Conservation (phyloP, 768 basidiomycete species). For the Termitomyces sp. region DNA sequence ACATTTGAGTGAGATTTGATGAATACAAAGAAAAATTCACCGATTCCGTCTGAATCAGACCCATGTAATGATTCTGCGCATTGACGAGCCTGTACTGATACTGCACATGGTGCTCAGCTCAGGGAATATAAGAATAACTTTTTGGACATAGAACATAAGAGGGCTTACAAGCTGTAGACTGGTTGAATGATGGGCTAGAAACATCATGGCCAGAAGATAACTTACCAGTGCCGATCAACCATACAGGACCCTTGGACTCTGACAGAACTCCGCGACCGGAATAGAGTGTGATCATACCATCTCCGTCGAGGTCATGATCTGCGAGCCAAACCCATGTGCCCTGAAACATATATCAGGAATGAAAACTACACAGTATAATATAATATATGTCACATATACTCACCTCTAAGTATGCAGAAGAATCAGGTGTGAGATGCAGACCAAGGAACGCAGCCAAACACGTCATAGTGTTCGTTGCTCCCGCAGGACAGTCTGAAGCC, state of each 20-base stretch:
- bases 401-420: too few relatives aligned
- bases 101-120: conserved; percentile 65
- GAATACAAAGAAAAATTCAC: conserved; percentile 37
- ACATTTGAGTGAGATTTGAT: too few relatives aligned
- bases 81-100: conserved; percentile 68
- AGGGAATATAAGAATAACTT: background rate
- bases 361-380: too few relatives aligned
- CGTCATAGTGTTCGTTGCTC: too few relatives aligned
- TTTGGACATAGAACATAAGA: background rate
- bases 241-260: conserved; percentile 73
- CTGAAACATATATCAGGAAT: too few relatives aligned
- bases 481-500: too few relatives aligned
- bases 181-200: background rate
- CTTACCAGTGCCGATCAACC: conserved; percentile 73
- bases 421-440: too few relatives aligned
- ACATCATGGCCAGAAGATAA: background rate
- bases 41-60: conserved; percentile 17
- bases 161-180: background rate
- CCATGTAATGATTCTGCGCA: conserved; percentile 67
- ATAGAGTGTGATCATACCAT: too few relatives aligned
- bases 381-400: too few relatives aligned
- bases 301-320: too few relatives aligned
- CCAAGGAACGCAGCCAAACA: too few relatives aligned
- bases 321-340: too few relatives aligned
- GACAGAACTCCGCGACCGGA: conserved; percentile 41